phyloP scores from a whole-genome alignment of 169 alveolate genomes.

The Plasmodium reichenowi region DNA sequence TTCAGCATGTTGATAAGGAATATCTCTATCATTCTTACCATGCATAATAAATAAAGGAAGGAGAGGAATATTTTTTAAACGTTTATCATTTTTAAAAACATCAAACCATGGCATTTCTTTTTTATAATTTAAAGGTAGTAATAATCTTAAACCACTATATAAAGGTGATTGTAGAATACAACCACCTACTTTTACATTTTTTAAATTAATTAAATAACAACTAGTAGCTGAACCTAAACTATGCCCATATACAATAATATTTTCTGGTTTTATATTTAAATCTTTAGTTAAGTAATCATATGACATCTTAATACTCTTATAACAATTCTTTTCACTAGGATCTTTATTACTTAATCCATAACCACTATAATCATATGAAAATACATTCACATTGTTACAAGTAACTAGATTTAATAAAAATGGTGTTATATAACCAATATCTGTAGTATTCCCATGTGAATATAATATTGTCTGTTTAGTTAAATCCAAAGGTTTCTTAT shows the following conservation, averaged over 20 bases:
- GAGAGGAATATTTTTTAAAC: constrained; percentile 64
- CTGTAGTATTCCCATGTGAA: constrained; percentile 94
- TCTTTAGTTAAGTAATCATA: constrained; percentile 79
- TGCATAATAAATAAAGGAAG: constrained; percentile 80
- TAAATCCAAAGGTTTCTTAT: constrained; percentile 35
- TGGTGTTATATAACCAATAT: constrained; percentile 88
- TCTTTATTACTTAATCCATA: constrained; percentile 90
- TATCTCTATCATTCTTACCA: constrained; percentile 79
- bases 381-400: constrained; percentile 82
- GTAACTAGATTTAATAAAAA: constrained; percentile 76
- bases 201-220: constrained; percentile 80
- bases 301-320: constrained; percentile 84
- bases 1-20: constrained; percentile 80
- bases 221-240: constrained; percentile 93
- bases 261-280: constrained; percentile 79
- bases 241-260: constrained; percentile 90
- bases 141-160: constrained; percentile 88
- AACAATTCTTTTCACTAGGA: constrained; percentile 84
- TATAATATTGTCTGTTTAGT: constrained; percentile 82
- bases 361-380: constrained; percentile 94
- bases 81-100: constrained; percentile 84
- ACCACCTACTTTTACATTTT: constrained; percentile 87
- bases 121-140: constrained; percentile 77
- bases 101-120: constrained; percentile 84
- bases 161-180: constrained; percentile 91